Evolutionary conservation across 306 rosid species (phyloP), one percentile per base, ranked within the genome.

Genomic region (Heteromeles arbutifolia): DNA sequence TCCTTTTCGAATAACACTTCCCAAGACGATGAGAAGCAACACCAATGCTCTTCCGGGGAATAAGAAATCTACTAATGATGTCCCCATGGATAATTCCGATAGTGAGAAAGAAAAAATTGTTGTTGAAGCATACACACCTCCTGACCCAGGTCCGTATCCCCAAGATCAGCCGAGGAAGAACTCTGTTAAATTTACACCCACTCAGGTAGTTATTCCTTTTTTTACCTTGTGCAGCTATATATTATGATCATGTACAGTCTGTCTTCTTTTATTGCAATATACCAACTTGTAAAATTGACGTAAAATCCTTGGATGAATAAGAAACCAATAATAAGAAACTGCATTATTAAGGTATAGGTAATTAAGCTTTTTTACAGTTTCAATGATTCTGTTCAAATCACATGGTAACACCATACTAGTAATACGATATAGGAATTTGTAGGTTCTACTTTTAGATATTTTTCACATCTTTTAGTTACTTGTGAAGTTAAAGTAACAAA

Each of bases 91-190:
- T 44, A 88, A 85, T 85, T 86, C 82, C 12, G 80, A 77, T 84
- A 28, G 52, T 77, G 83, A 73, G 88, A 90, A 84, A 83, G 92
- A 95, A 80, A 70, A 82, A 64, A 86, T 95, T 54, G 37, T 81
- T 64, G 86, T 95, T 56, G 97, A 95, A 90, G 86, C 92, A 45
- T 92, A 95, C 77, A 90, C 93, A 32, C 97, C 97, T 62, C 97
- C 96, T 65, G 97, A 92, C 75, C 96, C 97, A 7, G 99, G 97
- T 68, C 99, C 99, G 74, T 92, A 95, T 88, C 99, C 99, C 78
- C 97, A 95, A 82, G 97, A 95, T 86, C 99, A 90, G 82, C 97
- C 97, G 44, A 95, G 92, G 77, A 93, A 88, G 84, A 95, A 95
- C 85, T 88, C 96, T 53, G 97, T 92, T 77, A 90, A 91, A 87